A percentile compares a stretch with the other conserved stretches of the same genome.
Conservation (phyloP, 2,329 filamentous ascomycete species). For the Pseudogymnoascus sp. region DNA sequence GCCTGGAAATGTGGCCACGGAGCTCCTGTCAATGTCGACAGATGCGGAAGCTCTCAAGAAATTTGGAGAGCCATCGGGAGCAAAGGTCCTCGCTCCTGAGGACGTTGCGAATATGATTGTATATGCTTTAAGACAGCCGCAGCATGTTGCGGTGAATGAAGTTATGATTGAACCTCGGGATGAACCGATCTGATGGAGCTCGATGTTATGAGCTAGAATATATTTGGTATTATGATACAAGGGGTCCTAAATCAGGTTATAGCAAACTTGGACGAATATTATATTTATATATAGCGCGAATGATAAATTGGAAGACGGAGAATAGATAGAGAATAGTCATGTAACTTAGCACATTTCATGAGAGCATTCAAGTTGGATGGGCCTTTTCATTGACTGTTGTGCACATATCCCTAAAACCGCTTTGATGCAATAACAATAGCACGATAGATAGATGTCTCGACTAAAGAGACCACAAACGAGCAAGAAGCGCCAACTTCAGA, state of each 20-base stretch:
- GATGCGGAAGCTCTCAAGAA: constrained; percentile 70
- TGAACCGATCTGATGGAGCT: constrained; percentile 52
- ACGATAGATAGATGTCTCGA: no score
- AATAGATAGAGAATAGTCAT: background rate
- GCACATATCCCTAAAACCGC: no score
- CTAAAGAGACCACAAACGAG: no score
- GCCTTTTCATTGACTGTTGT: no score
- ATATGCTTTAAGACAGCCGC: constrained; percentile 64
- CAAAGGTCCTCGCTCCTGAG: constrained; percentile 62
- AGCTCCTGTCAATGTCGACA: constrained; percentile 64
- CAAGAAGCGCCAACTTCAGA: no score
- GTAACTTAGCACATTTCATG: background rate
- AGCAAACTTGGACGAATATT: background rate
- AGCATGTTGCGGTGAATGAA: constrained; percentile 72
- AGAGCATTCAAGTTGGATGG: no score
- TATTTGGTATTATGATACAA: background rate
- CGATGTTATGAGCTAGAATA: background rate
- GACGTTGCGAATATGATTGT: constrained; percentile 67
- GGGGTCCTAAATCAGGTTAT: background rate
- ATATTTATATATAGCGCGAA: background rate
- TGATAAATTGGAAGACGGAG: background rate
- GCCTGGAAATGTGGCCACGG: constrained; percentile 68
- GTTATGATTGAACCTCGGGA: constrained; percentile 69
- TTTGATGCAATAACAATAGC: no score
- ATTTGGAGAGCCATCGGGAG: constrained; percentile 65